These are phyloP conservation scores for Bauhinia variegata DNA, from an alignment of 306 rosid species.

Conservation along the genomic window DNA sequence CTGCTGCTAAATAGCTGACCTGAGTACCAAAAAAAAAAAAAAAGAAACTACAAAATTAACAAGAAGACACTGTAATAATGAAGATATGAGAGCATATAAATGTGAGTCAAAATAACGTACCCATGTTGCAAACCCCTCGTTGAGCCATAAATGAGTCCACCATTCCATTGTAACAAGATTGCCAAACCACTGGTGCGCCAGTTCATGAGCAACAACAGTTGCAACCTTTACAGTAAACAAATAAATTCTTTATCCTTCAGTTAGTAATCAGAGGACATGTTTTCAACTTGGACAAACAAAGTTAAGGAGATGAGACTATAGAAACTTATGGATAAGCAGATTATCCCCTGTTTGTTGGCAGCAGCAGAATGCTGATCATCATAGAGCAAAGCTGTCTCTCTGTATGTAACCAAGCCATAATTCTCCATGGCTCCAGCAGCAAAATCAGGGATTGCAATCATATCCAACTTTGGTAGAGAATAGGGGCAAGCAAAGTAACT, in stretches of 20 bases:
- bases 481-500: slow-evolving; percentile 91
- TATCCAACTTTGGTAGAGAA: slow-evolving; percentile 87
- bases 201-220: slow-evolving; percentile 86
- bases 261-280: too few species aligned
- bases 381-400: slow-evolving; percentile 91
- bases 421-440: slow-evolving; percentile 99
- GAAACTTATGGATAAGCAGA: slow-evolving; percentile 29
- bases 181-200: slow-evolving; percentile 99
- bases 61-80: slow-evolving; percentile 14
- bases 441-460: slow-evolving; percentile 97
- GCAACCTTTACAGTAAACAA: slow-evolving; percentile 70
- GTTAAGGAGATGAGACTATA: slow-evolving; percentile 20
- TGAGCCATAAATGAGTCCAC: slow-evolving; percentile 98
- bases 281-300: slow-evolving; percentile 32
- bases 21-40: slow-evolving; percentile 29
- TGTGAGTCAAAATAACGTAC: slow-evolving; percentile 43
- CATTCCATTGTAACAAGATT: slow-evolving; percentile 98
- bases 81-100: slow-evolving; percentile 13
- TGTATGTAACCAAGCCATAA: slow-evolving; percentile 91
- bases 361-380: slow-evolving; percentile 93
- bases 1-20: slow-evolving; percentile 94
- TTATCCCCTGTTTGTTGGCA: slow-evolving; percentile 85
- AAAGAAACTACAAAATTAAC: background rate
- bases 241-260: slow-evolving; percentile 23
- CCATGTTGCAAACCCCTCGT: slow-evolving; percentile 99